Evolutionary conservation across 1,284 basidiomycete species (phyloP), one percentile per base, ranked within the genome.

Genomic region (Sporisorium exsertum): DNA sequence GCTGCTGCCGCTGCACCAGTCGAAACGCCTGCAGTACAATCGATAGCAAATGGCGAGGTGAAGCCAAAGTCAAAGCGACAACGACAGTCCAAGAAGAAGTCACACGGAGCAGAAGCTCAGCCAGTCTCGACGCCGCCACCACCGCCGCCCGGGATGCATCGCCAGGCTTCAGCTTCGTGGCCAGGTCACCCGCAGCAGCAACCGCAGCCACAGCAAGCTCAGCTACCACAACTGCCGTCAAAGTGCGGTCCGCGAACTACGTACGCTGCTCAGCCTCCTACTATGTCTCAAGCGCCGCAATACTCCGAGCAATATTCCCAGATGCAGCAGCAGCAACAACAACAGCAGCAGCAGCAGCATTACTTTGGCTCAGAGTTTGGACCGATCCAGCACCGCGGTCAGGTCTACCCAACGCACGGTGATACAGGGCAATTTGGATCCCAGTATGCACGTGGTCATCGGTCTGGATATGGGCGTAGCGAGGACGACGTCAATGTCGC

Each of bases 221-320:
- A 60, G 45, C 27, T 42, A 22, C 16, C 43, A 4, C 57, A 24
- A 5, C 27, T 46, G 8, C 59, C 66, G 9, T 33, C 62, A 26
- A 64, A 70, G 35, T 59, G 70, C 27, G 70, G 64, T 43, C 64
- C 64, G 3, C 60, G 70, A 16, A 60, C 64, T 7, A 66, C 70
- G 8, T 72, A 72, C 32, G 60, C 70, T 9, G 47, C 70, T 32
- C 70, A 72, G 32, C 52, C 47, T 20, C 64, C 70, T 22, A 29
- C 20, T n/a, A 27, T 22, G 10, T 37, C 54, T 7, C 49, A 59
- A 15, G 49, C 53, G 4, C 37, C 40, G 53, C 64, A 55, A 4
- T 56, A 56, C 12, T 35, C 35, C 50, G 60, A 56, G 49, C 59
- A 63, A 5, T 57, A 59, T 33, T 27, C 53, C 46, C 55, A 61